A percentile compares a stretch with the other conserved stretches of the same genome.
These are phyloP conservation scores for Somion occarium DNA, from an alignment of 1,284 basidiomycete species.

Conservation along the genomic window DNA sequence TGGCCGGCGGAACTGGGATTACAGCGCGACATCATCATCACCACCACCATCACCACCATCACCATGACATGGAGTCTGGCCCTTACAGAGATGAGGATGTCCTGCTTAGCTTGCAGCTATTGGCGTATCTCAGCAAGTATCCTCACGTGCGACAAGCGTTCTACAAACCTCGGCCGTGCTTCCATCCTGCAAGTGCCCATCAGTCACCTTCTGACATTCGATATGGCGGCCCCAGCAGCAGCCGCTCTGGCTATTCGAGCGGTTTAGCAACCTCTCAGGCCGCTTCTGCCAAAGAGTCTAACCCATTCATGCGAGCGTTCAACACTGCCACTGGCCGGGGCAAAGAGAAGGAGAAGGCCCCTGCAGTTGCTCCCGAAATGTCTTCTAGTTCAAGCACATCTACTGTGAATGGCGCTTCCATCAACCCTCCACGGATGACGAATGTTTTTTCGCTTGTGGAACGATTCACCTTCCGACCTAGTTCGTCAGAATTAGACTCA, in stretches of 20 bases:
- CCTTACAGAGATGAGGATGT: conserved; percentile 95
- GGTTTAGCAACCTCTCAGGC: not conserved
- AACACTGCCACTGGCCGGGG: conserved; percentile 27
- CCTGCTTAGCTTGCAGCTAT: conserved; percentile 83
- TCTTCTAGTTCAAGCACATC: conserved; percentile 14
- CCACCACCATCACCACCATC: conserved; percentile 32
- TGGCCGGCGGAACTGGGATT: conserved; percentile 7
- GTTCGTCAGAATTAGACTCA: conserved; percentile 72
- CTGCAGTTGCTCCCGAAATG: conserved; percentile 13
- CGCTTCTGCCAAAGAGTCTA: conserved; percentile 21
- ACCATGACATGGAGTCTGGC: conserved; percentile 40
- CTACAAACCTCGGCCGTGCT: conserved; percentile 75
- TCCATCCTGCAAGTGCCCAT: conserved; percentile 63
- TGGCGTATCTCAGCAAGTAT: conserved; percentile 97
- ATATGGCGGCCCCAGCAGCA: conserved; percentile 3
- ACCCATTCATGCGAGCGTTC: conserved; percentile 28
- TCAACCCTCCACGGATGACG: conserved; percentile 48
- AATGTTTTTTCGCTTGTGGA: conserved; percentile 97
- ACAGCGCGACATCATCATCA: conserved; percentile 15
- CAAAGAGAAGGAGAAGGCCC: conserved; percentile 31
- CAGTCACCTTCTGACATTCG: conserved; percentile 19
- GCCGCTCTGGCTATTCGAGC: not conserved
- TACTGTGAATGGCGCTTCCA: conserved; percentile 18
- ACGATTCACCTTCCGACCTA: conserved; percentile 91
- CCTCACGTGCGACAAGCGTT: conserved; percentile 97